These are phyloP conservation scores for Phlyctochytrium arcticum DNA, from an alignment of 192 early-diverging fungal species.

Conservation along the genomic window DNA sequence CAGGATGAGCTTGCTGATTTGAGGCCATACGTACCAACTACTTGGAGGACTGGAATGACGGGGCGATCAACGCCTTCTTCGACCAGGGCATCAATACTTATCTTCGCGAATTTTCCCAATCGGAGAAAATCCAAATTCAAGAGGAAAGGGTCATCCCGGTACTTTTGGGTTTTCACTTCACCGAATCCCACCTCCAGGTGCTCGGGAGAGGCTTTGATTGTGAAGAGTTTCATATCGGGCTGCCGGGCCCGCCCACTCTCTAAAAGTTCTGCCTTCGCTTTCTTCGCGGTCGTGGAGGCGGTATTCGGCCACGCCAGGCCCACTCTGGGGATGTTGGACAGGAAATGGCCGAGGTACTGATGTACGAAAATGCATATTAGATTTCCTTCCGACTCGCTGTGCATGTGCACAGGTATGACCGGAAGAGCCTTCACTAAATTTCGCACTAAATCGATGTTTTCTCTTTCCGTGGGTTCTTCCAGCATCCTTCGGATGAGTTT, in stretches of 20 bases:
- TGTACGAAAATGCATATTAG: background rate
- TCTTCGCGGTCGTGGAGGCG: background rate
- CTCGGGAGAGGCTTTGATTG: background rate
- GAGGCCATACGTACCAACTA: too few species aligned
- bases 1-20: too few species aligned
- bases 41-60: too few species aligned
- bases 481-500: background rate
- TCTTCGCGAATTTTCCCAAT: background rate
- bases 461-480: background rate
- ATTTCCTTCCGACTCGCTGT: background rate
- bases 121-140: background rate
- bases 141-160: background rate
- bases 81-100: background rate
- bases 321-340: too few species aligned
- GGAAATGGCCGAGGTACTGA: background rate
- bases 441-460: background rate
- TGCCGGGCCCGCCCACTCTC: background rate
- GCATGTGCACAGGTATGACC: background rate
- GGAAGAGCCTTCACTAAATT: background rate
- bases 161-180: background rate
- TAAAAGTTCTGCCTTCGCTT: background rate
- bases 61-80: too few species aligned
- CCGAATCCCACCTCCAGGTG: background rate
- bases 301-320: background rate
- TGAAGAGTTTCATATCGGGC: background rate